These are phyloP conservation scores for Knufia petricola DNA, from an alignment of 2,329 filamentous ascomycete genomes.

Conservation along the genomic window DNA sequence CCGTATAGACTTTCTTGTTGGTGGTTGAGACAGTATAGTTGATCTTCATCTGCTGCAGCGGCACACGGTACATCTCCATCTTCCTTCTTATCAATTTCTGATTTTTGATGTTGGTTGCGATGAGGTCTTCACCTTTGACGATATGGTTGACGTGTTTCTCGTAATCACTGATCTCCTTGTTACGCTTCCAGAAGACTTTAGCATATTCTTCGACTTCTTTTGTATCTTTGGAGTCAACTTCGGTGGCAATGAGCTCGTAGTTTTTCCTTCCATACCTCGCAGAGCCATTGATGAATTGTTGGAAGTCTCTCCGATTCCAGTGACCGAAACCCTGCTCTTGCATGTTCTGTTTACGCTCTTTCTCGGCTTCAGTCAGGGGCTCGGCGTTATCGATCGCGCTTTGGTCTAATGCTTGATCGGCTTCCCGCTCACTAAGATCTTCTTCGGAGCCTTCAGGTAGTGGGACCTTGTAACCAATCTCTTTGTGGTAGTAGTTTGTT, in stretches of 20 bases:
- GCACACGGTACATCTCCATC: conserved; percentile 92
- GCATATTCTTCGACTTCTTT: conserved; percentile 79
- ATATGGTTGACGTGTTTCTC: conserved; percentile 81
- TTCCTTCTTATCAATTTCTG: conserved; percentile 90
- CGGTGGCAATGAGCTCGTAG: conserved; percentile 73
- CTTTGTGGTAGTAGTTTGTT: conserved; percentile 89
- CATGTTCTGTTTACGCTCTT: conserved; percentile 72
- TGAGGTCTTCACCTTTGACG: conserved; percentile 84
- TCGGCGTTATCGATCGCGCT: conserved; percentile 87
- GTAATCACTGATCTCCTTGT: conserved; percentile 82
- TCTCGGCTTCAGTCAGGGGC: conserved; percentile 79
- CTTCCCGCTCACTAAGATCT: conserved; percentile 74
- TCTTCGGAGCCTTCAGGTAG: conserved; percentile 82
- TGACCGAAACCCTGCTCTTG: conserved; percentile 79
- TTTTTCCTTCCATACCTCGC: conserved; percentile 84
- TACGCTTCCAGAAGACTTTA: conserved; percentile 92
- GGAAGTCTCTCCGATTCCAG: conserved; percentile 96
- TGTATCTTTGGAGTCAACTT: conserved; percentile 81
- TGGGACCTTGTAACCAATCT: conserved; percentile 89
- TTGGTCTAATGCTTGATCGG: conserved; percentile 78
- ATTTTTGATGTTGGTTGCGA: conserved; percentile 81
- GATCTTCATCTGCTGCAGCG: conserved; percentile 93
- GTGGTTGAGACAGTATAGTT: conserved; percentile 98
- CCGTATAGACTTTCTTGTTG: conserved; percentile 99
- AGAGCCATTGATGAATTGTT: conserved; percentile 93